phyloP scores from a whole-genome alignment of 768 basidiomycete genomes.

The Boletus insuetus region DNA sequence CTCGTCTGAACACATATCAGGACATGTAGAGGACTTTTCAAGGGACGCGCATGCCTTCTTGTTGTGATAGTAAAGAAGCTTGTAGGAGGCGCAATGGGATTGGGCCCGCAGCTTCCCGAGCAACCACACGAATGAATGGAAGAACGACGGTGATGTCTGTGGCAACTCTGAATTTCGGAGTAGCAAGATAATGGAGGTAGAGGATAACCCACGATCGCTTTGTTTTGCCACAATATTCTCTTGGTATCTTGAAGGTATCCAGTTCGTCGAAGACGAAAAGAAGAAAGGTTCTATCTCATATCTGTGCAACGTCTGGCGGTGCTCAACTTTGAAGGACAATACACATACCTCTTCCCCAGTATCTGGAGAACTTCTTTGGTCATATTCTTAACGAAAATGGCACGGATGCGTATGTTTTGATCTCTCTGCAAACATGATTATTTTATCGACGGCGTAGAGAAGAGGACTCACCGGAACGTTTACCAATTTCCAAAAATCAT shows the following conservation, averaged over 20 bases:
- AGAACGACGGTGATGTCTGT: conserved; percentile 56
- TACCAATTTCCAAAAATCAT: conserved; percentile 35
- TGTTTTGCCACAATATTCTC: conserved; percentile 39
- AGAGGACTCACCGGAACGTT: conserved; percentile 33
- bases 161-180: not conserved
- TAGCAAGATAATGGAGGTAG: conserved; percentile 15
- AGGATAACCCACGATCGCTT: conserved; percentile 52
- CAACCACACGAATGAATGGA: conserved; percentile 46
- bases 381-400: conserved; percentile 50
- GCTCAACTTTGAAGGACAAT: not conserved
- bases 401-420: conserved; percentile 40
- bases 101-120: not conserved
- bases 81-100: not conserved
- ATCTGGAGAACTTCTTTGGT: conserved; percentile 52
- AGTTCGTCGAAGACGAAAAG: conserved; percentile 60
- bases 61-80: not conserved
- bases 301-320: conserved; percentile 21
- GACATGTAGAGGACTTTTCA: not conserved
- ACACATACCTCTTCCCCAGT: conserved; percentile 50
- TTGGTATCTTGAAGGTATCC: conserved; percentile 67
- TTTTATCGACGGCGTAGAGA: not conserved
- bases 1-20: conserved; percentile 12
- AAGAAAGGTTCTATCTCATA: conserved; percentile 63
- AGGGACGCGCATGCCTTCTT: conserved; percentile 7
- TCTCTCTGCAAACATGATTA: conserved; percentile 26